Conservation (phyloP, 768 basidiomycete species). For the Rossbeevera mucosa region DNA sequence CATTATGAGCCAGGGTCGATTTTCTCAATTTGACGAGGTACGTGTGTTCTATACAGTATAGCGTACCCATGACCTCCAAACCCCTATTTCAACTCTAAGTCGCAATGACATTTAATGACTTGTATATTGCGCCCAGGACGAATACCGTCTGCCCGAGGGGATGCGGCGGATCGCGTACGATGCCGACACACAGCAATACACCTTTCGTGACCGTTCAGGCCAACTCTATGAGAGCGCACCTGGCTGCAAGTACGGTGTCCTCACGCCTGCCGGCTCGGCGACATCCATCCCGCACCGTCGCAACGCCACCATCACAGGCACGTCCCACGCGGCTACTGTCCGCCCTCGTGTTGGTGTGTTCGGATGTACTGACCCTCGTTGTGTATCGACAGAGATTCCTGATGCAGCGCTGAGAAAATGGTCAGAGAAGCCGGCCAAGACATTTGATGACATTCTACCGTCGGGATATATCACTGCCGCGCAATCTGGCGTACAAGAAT, state of each 20-base stretch:
- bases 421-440: slow-evolving; percentile 25
- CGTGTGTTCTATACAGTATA: background rate
- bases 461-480: slow-evolving; percentile 40
- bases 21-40: slow-evolving; percentile 27
- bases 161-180: slow-evolving; percentile 51
- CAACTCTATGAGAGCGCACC: slow-evolving; percentile 42
- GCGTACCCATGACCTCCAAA: background rate
- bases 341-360: background rate
- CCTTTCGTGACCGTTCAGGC: slow-evolving; percentile 44
- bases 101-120: background rate
- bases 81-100: background rate
- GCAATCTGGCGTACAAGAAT: slow-evolving; percentile 16
- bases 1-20: slow-evolving; percentile 12
- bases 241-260: slow-evolving; percentile 41
- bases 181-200: slow-evolving; percentile 47
- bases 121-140: slow-evolving; percentile 27
- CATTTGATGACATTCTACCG: slow-evolving; percentile 48
- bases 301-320: slow-evolving; percentile 22
- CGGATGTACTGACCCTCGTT: background rate
- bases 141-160: slow-evolving; percentile 36
- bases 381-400: slow-evolving; percentile 15
- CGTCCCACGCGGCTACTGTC: background rate
- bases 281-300: slow-evolving; percentile 24
- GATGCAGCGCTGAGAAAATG: slow-evolving; percentile 25
- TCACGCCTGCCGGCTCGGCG: slow-evolving; percentile 35